A percentile compares a stretch with the other conserved stretches of the same genome.
These are phyloP conservation scores for Russula sp. DNA, from an alignment of 768 basidiomycete genomes.

Conservation along the genomic window DNA sequence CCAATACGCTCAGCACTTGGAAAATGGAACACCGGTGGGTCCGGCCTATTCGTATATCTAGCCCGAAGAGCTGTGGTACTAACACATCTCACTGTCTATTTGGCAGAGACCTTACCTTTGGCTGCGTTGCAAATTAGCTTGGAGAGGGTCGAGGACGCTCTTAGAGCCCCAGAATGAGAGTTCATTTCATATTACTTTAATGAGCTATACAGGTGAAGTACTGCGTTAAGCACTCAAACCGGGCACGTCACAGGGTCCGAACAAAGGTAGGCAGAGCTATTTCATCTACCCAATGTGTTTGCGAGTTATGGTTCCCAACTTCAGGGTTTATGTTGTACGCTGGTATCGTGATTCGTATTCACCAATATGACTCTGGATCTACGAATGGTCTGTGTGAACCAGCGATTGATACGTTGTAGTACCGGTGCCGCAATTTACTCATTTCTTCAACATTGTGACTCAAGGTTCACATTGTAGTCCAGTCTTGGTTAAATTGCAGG, in stretches of 20 bases:
- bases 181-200: too few species aligned
- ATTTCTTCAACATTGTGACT: not conserved
- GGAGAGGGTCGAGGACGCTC: slow-evolving; percentile 28
- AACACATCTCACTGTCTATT: slow-evolving; percentile 28
- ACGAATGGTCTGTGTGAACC: not conserved
- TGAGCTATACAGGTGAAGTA: not conserved
- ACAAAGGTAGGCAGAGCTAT: not conserved
- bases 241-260: not conserved
- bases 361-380: not conserved
- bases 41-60: slow-evolving; percentile 15
- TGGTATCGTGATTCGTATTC: not conserved
- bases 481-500: not conserved
- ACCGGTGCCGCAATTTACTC: not conserved
- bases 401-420: not conserved
- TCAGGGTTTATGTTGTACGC: not conserved
- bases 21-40: slow-evolving; percentile 19
- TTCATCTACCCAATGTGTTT: not conserved
- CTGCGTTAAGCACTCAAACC: not conserved
- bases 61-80: not conserved
- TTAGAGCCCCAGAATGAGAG: slow-evolving; percentile 8
- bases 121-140: slow-evolving; percentile 28
- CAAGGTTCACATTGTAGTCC: not conserved
- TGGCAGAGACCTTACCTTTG: slow-evolving; percentile 27
- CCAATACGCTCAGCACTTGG: slow-evolving; percentile 22
- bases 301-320: not conserved